Evolutionary conservation across 192 early-diverging fungal genomes (phyloP).

Genomic region (Backusella circina): DNA sequence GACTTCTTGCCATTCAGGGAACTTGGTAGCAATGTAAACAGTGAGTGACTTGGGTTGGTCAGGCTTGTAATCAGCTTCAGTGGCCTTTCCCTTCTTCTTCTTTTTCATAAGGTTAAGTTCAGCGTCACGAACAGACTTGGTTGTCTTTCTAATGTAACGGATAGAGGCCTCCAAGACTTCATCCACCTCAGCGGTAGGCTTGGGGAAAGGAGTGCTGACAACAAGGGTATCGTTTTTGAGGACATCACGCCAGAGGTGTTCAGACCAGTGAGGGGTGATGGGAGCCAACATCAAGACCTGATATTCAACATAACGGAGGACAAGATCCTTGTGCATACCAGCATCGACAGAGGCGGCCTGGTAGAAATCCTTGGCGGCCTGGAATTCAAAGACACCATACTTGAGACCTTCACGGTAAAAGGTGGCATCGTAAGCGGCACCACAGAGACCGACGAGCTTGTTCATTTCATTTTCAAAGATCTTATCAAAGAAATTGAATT

Average conservation of each 20-base stretch:
- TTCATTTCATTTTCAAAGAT: constrained; percentile 94
- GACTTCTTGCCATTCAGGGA: constrained; percentile 94
- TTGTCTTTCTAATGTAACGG: constrained; percentile 74
- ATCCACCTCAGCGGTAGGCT: constrained; percentile 56
- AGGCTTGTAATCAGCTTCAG: constrained; percentile 52
- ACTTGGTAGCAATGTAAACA: constrained; percentile 75
- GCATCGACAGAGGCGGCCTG: constrained; percentile 56
- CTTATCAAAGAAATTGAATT: constrained; percentile 76
- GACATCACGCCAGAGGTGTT: constrained; percentile 82
- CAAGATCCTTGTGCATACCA: constrained; percentile 87
- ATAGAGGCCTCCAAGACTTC: constrained; percentile 67
- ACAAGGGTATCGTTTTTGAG: constrained; percentile 65
- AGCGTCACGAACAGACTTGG: constrained; percentile 75
- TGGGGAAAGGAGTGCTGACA: constrained; percentile 62
- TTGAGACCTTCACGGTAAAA: constrained; percentile 92
- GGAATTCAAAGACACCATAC: constrained; percentile 87
- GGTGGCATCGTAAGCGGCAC: constrained; percentile 74
- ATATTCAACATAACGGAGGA: constrained; percentile 77
- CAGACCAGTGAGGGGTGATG: constrained; percentile 92
- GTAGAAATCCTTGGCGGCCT: constrained; percentile 84
- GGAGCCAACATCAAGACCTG: constrained; percentile 86
- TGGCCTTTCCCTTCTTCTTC: constrained; percentile 70
- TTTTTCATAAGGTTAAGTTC: constrained; percentile 73
- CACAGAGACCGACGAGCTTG: constrained; percentile 60
- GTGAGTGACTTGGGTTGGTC: constrained; percentile 65